phyloP scores from a whole-genome alignment of 768 basidiomycete species.

The Amanita subjunquillea region DNA sequence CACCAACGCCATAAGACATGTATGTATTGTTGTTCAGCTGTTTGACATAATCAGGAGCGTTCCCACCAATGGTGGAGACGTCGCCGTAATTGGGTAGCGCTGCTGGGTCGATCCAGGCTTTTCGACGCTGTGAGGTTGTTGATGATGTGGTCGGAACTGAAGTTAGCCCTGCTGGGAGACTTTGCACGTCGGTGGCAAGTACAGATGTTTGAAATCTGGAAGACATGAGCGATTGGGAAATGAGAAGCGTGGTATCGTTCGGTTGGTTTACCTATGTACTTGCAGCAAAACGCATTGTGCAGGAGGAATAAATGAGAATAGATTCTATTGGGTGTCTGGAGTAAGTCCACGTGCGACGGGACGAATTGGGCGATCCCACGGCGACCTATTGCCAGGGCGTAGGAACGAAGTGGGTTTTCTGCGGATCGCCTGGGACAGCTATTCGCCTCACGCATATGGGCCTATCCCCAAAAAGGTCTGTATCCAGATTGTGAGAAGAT shows the following conservation, averaged over 20 bases:
- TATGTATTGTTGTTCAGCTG: constrained; percentile 60
- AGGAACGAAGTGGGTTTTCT: constrained; percentile 22
- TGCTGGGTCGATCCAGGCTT: constrained; percentile 57
- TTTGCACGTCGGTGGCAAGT: constrained; percentile 17
- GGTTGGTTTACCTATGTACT: constrained; percentile 2
- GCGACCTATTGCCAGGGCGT: constrained; percentile 15
- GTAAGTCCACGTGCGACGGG: constrained; percentile 10
- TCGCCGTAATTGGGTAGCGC: constrained; percentile 50
- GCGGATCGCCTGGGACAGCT: constrained; percentile 25
- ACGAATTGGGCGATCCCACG: constrained; percentile 16
- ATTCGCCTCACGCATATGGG: constrained; percentile 14
- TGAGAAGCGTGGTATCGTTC: not conserved
- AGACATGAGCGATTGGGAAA: constrained; percentile 14
- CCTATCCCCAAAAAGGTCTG: constrained; percentile 15
- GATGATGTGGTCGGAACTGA: constrained; percentile 15
- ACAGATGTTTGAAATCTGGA: constrained; percentile 18
- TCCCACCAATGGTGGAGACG: constrained; percentile 48
- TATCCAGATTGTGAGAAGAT: constrained; percentile 16
- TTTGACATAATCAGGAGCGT: constrained; percentile 52
- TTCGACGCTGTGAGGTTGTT: constrained; percentile 13
- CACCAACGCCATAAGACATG: constrained; percentile 61
- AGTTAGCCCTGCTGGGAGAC: constrained; percentile 16
- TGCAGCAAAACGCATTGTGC: not conserved
- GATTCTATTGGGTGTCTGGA: constrained; percentile 2
- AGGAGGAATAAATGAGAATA: not conserved